Evolutionary conservation across 257 asterid species (phyloP).

Genomic region (Nicotiana undulata): DNA sequence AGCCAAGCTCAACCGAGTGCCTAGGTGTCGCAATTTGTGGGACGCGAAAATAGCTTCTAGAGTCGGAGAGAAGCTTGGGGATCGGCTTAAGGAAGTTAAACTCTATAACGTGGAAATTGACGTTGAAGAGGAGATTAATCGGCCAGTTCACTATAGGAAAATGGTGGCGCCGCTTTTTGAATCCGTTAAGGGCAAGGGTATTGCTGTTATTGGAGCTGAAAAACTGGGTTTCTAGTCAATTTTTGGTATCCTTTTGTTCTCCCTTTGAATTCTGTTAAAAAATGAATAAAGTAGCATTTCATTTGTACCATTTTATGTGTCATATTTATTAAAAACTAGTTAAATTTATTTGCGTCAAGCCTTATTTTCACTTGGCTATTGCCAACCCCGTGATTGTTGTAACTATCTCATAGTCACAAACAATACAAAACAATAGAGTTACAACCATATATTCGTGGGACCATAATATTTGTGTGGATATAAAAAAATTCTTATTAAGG

Average conservation of each 20-base stretch:
- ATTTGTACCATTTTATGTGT: no score
- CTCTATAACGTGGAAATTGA: constrained; percentile 43
- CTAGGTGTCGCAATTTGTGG: constrained; percentile 43
- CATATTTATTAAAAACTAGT: no score
- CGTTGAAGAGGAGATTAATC: constrained; percentile 38
- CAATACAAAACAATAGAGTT: no score
- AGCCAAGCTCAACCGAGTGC: constrained; percentile 54
- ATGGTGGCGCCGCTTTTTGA: constrained; percentile 48
- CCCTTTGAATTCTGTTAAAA: no score
- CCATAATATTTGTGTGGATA: no score
- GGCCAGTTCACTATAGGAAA: constrained; percentile 50
- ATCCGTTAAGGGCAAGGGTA: constrained; percentile 52
- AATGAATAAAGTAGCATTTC: no score
- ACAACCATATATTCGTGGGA: no score
- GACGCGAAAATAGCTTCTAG: constrained; percentile 48
- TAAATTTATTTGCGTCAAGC: no score
- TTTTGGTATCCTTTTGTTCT: background rate
- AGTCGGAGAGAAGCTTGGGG: constrained; percentile 58
- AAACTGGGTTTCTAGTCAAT: constrained; percentile 26
- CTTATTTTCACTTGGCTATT: no score
- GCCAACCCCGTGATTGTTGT: no score
- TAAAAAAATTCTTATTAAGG: no score
- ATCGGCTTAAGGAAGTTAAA: constrained; percentile 45
- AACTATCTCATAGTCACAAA: no score
- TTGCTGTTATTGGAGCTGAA: constrained; percentile 46